Evolutionary conservation across 352 stramenopile genomes (phyloP), one percentile per base, ranked within the genome.

Genomic region (Globisporangium rhizosaccharum): DNA sequence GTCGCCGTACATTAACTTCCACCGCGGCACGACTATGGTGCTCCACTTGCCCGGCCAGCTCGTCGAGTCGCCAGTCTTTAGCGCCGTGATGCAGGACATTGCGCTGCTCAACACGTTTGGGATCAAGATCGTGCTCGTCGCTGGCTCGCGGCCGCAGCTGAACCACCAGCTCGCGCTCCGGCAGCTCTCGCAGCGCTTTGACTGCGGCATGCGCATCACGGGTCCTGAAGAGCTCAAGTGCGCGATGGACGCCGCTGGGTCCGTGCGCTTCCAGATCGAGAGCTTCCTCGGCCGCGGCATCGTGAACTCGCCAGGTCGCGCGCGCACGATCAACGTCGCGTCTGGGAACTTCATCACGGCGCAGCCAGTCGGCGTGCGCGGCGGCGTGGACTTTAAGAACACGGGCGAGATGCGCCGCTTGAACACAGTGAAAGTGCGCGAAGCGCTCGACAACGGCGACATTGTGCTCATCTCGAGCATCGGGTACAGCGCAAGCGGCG

Each of bases 1-100:
- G 70, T 97, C 96, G 47, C 97, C 96, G 11, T 99, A 99, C 72
- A 98, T 99, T 67, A 97, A 97, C 58, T 96, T 98, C 62, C 97
- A 99, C 73, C 85, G 96, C 6, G 91, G 90, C 58, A 91, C 92
- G 8, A 94, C 88, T 4, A 97, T 98, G 71, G 95, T 99, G 53
- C 96, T 98, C 66, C 97, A 99, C 65, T 87, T 99, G 63, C 93
- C 94, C 1, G 96, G 95, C 0, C 85, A 97, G 67, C 67, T 98
- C 75, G 90, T 97, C 37, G 95, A 97, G 41, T 95, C 90, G 25
- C 76, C 80, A 58, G 77, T 98, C 18, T 97, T 97, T 49, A 75
- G 83, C 53, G 79, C 90, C 41, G 96, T 98, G 48, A 98, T 97
- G 78, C 76, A 98, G 70, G 95, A 99, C 72, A 92, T 99, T 45